Percentiles rank a stretch among this genome's conserved stretches.
These are phyloP conservation scores for Ceratopteris richardii DNA, from an alignment of 75 land plant species.

Conservation along the genomic window DNA sequence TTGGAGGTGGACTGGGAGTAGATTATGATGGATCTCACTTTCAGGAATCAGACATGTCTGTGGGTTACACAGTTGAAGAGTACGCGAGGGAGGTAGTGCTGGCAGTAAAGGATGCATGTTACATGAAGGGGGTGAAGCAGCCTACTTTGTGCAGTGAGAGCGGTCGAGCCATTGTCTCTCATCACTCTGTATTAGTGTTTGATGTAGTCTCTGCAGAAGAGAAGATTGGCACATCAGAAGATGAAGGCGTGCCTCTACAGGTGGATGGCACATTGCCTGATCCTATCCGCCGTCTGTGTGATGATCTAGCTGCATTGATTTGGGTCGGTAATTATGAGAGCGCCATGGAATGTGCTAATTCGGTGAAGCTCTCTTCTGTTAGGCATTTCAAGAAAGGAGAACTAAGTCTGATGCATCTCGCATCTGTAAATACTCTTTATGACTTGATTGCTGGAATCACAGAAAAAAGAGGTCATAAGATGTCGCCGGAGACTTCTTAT, in stretches of 20 bases:
- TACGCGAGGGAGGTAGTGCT: conserved; percentile 66
- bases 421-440: conserved; percentile 49
- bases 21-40: conserved; percentile 86
- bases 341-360: conserved; percentile 25
- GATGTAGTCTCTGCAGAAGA: conserved; percentile 39
- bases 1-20: conserved; percentile 90
- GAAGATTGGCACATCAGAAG: background rate
- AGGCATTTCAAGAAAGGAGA: conserved; percentile 52
- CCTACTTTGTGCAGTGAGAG: conserved; percentile 85
- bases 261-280: conserved; percentile 26
- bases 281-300: conserved; percentile 26
- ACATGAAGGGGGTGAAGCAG: conserved; percentile 39
- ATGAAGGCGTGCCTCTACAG: background rate
- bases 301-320: conserved; percentile 22
- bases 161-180: conserved; percentile 86
- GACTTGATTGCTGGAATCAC: conserved; percentile 17
- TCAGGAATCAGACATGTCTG: conserved; percentile 65
- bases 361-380: conserved; percentile 42
- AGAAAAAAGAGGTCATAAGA: conserved; percentile 9
- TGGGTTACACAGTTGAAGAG: conserved; percentile 23
- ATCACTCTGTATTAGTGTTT: conserved; percentile 81
- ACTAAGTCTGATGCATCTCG: conserved; percentile 49
- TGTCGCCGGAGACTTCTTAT: background rate
- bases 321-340: conserved; percentile 19
- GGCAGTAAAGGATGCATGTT: conserved; percentile 48